Base-by-base conservation (phyloP, 257 asterid genomes). In the Primulina eburnea region DNA sequence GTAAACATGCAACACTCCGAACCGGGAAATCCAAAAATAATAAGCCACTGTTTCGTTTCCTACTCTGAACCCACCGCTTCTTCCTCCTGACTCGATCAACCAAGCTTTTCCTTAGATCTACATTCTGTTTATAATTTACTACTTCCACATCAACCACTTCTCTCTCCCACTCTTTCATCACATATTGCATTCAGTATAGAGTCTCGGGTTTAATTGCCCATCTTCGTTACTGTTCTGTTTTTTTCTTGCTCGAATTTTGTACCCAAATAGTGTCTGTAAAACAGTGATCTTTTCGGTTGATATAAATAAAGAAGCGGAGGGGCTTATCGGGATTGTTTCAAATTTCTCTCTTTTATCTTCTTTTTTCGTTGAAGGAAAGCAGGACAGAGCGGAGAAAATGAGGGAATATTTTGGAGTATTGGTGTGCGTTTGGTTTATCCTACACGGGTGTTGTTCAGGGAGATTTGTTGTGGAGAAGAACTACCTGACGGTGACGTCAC, bases 381-480 rank as follows among this genome's bases (percentile, higher is more conserved):
- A 32, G 21, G 62, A 17, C 30, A 40, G 32, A 21, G 68, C 8
- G 60, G 28, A 60, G 11, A 79, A 64, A 80, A 90, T 87, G 96
- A 83, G 77, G 86, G 79, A 16, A 69, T 82, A 73, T 68, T 53
- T 78, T 14, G 85, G 83, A 4, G 33, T 74, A 73, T 67, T 82
- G 47, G 78, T 77, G 14, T 82, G 71, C 65, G 74, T 86, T 16
- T 77, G 82, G 80, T 80, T 87, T 66, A 32, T 82, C 68, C 81
- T 90, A 3, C 66, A 14, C 6, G 92, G 88, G 69, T 81, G 75
- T 53, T 86, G 95, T 76, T 75, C 82, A 28, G 96, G 92, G 5
- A 89, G 96, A 79, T 93, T 93, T 67, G 96, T 93, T 4, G 99
- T 93, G 74, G 99, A 93, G 86, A 93, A 90, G 88, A 93, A 90